phyloP scores from a whole-genome alignment of 23 red algal species.

The Gracilaria gracilis region DNA sequence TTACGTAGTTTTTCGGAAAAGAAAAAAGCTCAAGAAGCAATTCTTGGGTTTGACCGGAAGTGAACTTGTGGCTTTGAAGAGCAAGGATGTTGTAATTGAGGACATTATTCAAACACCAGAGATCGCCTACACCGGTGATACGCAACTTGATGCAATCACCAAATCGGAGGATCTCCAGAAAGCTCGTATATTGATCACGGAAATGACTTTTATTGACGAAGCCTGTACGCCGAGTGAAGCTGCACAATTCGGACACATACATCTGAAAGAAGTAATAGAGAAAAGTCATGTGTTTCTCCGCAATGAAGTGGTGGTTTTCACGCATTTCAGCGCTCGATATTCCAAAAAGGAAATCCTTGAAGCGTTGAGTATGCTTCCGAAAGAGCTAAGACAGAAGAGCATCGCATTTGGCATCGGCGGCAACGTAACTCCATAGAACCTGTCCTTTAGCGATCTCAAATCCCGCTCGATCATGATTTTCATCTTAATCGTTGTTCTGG shows the following conservation, averaged over 20 bases:
- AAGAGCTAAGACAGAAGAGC: constrained; percentile 39
- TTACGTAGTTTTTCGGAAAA: constrained; percentile 46
- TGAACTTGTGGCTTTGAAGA: constrained; percentile 31
- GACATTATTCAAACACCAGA: constrained; percentile 47
- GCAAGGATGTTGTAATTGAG: constrained; percentile 30
- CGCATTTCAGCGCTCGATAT: constrained; percentile 77
- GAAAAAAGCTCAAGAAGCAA: constrained; percentile 60
- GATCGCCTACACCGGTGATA: constrained; percentile 67
- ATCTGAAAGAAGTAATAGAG: constrained; percentile 59
- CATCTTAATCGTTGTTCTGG: too few species aligned
- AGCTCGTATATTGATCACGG: constrained; percentile 63
- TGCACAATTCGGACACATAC: constrained; percentile 55
- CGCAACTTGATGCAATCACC: constrained; percentile 50
- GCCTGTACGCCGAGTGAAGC: constrained; percentile 33
- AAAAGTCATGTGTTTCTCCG: constrained; percentile 25
- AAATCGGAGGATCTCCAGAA: constrained; percentile 44
- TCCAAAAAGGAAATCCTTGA: constrained; percentile 26
- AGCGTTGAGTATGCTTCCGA: constrained; percentile 26
- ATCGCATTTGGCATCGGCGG: constrained; percentile 42
- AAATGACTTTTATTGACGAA: constrained; percentile 73
- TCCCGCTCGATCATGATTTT: too few species aligned
- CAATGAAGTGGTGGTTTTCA: constrained; percentile 69
- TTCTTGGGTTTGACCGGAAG: constrained; percentile 8
- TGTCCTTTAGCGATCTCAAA: not conserved
- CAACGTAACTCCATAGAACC: not conserved